phyloP scores from a whole-genome alignment of 1,139 yeast species.

The Taphrina deformans region DNA sequence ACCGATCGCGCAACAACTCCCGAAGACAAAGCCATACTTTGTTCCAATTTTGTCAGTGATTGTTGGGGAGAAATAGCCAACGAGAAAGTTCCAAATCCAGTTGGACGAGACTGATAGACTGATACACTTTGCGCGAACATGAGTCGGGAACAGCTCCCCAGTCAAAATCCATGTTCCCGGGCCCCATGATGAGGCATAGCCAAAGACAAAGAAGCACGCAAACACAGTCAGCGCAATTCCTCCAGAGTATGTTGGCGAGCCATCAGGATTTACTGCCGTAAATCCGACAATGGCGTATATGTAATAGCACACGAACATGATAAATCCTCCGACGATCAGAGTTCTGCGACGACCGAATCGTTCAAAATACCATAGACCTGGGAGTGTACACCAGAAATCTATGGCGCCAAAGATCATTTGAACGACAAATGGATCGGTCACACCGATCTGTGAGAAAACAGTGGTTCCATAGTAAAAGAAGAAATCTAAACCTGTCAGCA shows the following conservation, averaged over 20 bases:
- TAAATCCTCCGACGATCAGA: conserved; percentile 56
- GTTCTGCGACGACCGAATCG: conserved; percentile 57
- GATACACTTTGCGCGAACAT: conserved; percentile 72
- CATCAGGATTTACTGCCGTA: conserved; percentile 38
- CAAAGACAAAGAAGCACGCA: conserved; percentile 68
- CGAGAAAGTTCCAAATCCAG: conserved; percentile 74
- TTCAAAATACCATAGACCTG: conserved; percentile 61
- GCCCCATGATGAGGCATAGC: conserved; percentile 79
- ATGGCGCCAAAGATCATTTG: conserved; percentile 61
- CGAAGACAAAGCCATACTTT: conserved; percentile 70
- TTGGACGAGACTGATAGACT: conserved; percentile 71
- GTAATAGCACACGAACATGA: conserved; percentile 62
- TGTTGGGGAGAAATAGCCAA: conserved; percentile 71
- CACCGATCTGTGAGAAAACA: conserved; percentile 56
- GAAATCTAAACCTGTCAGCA: conserved; percentile 61
- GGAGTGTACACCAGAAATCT: conserved; percentile 63
- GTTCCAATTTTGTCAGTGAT: conserved; percentile 57
- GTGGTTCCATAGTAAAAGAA: conserved; percentile 56
- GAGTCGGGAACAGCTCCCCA: conserved; percentile 70
- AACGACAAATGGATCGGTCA: conserved; percentile 49
- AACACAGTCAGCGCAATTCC: conserved; percentile 53
- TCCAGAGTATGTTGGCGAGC: conserved; percentile 39
- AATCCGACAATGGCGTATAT: conserved; percentile 63
- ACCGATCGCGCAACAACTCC: conserved; percentile 51
- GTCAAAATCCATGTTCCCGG: conserved; percentile 75